Evolutionary conservation across 2,329 filamentous ascomycete genomes (phyloP).

Genomic region (Botryotinia calthae): DNA sequence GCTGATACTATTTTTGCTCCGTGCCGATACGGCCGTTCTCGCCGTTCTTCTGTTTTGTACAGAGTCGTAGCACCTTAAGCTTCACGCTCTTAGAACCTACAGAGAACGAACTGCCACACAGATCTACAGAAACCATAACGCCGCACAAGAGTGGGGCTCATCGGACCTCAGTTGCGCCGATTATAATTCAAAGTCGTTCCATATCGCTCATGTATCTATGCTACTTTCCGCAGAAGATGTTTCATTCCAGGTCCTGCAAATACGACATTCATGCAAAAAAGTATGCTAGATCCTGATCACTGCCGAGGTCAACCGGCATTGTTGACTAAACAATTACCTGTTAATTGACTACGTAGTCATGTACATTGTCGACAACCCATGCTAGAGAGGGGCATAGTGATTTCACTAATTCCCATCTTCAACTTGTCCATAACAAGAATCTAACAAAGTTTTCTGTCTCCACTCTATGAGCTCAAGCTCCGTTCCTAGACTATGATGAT

Average conservation of each 20-base stretch:
- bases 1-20: too few species aligned
- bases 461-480: constrained; percentile 6
- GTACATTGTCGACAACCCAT: neutral
- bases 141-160: constrained; percentile 6
- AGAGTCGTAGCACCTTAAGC: neutral
- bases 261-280: neutral
- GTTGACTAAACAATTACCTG: neutral
- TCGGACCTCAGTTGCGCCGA: neutral
- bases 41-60: neutral
- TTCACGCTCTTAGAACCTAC: neutral
- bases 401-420: neutral
- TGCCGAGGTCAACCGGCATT: neutral
- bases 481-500: neutral
- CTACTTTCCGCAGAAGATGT: neutral
- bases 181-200: neutral
- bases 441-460: neutral
- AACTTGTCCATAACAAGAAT: neutral
- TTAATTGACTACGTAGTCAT: neutral
- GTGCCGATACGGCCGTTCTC: neutral
- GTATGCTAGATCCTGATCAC: neutral
- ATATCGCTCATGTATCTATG: neutral
- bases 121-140: neutral
- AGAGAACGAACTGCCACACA: neutral
- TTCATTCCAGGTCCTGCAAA: neutral
- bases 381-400: neutral